These are phyloP conservation scores for Brassica incana DNA, from an alignment of 345 rosid genomes.

Conservation along the genomic window DNA sequence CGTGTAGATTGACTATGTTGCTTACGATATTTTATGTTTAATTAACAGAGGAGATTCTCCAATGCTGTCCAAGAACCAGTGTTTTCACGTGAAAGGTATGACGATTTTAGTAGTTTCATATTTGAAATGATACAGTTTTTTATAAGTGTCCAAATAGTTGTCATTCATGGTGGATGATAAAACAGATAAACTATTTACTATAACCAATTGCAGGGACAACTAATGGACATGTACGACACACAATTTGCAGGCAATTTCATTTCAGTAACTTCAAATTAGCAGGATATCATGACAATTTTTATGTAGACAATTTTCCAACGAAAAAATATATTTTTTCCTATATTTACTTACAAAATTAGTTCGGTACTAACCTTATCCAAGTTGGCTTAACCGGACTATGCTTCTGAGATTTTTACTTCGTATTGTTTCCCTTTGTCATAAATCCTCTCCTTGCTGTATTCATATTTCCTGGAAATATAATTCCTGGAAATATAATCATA, in stretches of 20 bases:
- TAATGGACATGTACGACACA: background rate
- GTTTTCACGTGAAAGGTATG: background rate
- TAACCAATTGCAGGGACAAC: too few species aligned
- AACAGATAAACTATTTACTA: too few species aligned
- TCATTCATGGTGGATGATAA: too few species aligned
- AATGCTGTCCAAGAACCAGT: background rate
- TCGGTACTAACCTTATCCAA: background rate
- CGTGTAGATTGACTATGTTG: background rate
- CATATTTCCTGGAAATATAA: background rate
- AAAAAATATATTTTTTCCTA: too few species aligned
- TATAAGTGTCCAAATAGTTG: too few species aligned
- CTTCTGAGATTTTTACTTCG: background rate
- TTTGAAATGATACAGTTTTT: too few species aligned
- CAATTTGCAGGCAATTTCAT: background rate
- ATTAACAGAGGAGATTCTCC: background rate
- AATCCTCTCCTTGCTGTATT: background rate
- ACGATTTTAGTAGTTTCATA: too few species aligned
- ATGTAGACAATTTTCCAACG: background rate
- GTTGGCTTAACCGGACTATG: background rate
- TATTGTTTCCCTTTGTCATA: background rate
- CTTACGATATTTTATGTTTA: too few species aligned
- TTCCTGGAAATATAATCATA: background rate
- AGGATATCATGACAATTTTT: too few species aligned
- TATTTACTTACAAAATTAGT: background rate
- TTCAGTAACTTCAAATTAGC: too few species aligned